Percentiles rank a stretch among this genome's conserved stretches.
Conservation (phyloP, 2,329 filamentous ascomycete genomes). For the Juglanconis oblonga region DNA sequence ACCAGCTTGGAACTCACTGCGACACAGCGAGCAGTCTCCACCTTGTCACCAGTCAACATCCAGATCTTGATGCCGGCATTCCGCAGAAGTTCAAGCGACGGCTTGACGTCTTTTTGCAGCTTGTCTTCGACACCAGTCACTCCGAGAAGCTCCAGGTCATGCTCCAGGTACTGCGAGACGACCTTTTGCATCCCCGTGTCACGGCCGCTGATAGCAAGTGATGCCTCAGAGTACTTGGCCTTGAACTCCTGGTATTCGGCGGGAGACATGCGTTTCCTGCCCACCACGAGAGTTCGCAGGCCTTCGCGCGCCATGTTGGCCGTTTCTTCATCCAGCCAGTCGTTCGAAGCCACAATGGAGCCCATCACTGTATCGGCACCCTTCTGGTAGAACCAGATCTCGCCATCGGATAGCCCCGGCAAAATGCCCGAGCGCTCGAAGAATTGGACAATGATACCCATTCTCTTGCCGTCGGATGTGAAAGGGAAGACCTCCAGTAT, state of each 20-base stretch:
- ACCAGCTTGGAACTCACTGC: conserved; percentile 94
- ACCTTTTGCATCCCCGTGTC: conserved; percentile 80
- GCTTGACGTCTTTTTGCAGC: conserved; percentile 91
- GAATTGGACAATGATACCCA: conserved; percentile 95
- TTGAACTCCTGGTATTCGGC: conserved; percentile 82
- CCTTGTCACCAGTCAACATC: conserved; percentile 99
- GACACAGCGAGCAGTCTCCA: conserved; percentile 94
- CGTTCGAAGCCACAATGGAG: conserved; percentile 90
- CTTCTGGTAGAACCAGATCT: conserved; percentile 99
- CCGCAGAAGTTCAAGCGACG: conserved; percentile 87
- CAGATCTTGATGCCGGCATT: conserved; percentile 99
- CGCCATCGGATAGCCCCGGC: conserved; percentile 56
- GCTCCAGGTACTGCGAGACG: conserved; percentile 78
- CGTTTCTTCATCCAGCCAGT: conserved; percentile 98
- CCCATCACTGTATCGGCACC: conserved; percentile 98
- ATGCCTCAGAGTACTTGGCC: conserved; percentile 71
- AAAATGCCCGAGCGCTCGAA: conserved; percentile 53
- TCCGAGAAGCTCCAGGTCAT: conserved; percentile 86
- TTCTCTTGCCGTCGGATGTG: conserved; percentile 94
- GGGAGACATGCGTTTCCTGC: conserved; percentile 78
- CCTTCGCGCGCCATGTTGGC: conserved; percentile 99
- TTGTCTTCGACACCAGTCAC: conserved; percentile 98
- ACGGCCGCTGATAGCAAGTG: conserved; percentile 73
- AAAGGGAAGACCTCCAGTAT: conserved; percentile 97
- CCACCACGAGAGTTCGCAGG: conserved; percentile 87